Evolutionary conservation across 768 basidiomycete genomes (phyloP).

Genomic region (Russula olivacea): DNA sequence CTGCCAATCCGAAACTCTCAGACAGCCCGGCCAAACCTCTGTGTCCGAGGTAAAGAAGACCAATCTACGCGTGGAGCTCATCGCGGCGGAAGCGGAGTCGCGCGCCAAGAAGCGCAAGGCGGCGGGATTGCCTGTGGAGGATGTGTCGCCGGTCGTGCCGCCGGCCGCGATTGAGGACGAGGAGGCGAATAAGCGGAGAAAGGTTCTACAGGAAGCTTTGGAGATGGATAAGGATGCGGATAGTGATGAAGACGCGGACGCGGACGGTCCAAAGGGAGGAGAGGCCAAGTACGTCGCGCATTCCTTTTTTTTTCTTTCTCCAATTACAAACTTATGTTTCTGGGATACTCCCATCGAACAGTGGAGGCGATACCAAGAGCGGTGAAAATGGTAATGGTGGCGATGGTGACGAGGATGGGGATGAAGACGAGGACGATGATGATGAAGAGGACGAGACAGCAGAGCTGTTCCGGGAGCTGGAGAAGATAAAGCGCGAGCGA

Average conservation of each 20-base stretch:
- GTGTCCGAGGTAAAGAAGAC: conserved; percentile 64
- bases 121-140: conserved; percentile 49
- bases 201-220: conserved; percentile 77
- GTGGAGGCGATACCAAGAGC: conserved; percentile 25
- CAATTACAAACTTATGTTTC: not conserved
- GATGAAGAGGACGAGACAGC: conserved; percentile 90
- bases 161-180: conserved; percentile 45
- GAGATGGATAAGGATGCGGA: conserved; percentile 90
- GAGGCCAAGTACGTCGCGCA: conserved; percentile 3
- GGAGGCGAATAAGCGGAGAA: conserved; percentile 73
- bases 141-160: conserved; percentile 34
- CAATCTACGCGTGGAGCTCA: conserved; percentile 79
- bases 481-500: conserved; percentile 94
- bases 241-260: conserved; percentile 52
- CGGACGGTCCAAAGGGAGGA: conserved; percentile 23
- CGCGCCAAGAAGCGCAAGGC: conserved; percentile 89
- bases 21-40: conserved; percentile 89
- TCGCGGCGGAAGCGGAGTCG: conserved; percentile 82
- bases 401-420: conserved; percentile 36
- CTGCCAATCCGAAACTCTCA: conserved; percentile 31
- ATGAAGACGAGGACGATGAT: conserved; percentile 47
- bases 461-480: conserved; percentile 91
- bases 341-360: not conserved
- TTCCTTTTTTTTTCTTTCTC: not conserved
- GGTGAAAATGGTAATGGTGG: conserved; percentile 38